A percentile compares a stretch with the other conserved stretches of the same genome.
phyloP scores from a whole-genome alignment of 352 stramenopile species.

The Peronospora tabacina region DNA sequence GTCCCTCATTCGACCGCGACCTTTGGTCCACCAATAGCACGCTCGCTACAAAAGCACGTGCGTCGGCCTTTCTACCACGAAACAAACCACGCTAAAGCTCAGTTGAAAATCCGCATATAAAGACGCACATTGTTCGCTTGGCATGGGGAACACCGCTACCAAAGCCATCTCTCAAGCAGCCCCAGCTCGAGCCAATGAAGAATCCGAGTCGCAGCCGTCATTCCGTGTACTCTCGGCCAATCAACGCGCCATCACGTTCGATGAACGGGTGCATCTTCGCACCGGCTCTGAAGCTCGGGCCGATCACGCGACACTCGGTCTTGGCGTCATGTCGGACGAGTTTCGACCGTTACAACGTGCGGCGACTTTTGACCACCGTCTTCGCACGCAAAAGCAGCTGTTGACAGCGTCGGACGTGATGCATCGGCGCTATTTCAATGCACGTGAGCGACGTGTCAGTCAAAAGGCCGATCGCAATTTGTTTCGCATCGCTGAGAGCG shows the following conservation, averaged over 20 bases:
- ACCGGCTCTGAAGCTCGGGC: constrained; percentile 7
- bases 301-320: constrained; percentile 40
- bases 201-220: constrained; percentile 10
- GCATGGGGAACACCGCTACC: constrained; percentile 28
- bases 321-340: constrained; percentile 41
- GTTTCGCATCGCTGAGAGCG: constrained; percentile 51
- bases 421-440: constrained; percentile 80
- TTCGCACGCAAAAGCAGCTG: constrained; percentile 48
- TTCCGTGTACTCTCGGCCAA: constrained; percentile 64
- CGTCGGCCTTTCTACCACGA: constrained; percentile 2
- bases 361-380: constrained; percentile 67
- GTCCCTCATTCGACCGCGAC: constrained; percentile 7
- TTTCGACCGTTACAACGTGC: constrained; percentile 72
- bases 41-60: constrained; percentile 1
- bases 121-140: neutral
- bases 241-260: constrained; percentile 75
- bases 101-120: constrained; percentile 15
- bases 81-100: neutral
- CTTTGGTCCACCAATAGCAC: constrained; percentile 15
- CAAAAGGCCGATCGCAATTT: constrained; percentile 32
- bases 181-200: neutral
- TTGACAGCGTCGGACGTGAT: constrained; percentile 74
- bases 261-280: constrained; percentile 71
- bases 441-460: constrained; percentile 47
- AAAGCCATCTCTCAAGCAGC: constrained; percentile 17